Base-by-base conservation (phyloP, 1,284 basidiomycete species). In the Anthracocystis setariae region DNA sequence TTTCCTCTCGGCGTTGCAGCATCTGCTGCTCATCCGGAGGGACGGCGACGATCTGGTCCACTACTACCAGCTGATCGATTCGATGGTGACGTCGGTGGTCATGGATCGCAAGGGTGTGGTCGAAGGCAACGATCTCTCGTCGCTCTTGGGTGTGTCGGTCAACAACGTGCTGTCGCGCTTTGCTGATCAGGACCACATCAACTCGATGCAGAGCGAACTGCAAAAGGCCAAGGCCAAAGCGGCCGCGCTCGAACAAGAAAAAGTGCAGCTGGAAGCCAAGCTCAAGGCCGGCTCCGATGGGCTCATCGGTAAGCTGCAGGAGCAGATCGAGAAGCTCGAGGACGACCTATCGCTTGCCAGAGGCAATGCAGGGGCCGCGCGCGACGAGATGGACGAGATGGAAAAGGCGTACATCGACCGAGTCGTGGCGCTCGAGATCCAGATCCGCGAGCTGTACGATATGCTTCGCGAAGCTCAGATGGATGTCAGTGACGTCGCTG, bases 51-150 rank as follows among this genome's bases (percentile, higher is more conserved):
- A 82, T 24, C 90, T 91, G 32, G 87, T 90, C 32, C 91, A 94
- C 76, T 92, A 94, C 84, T 97, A 92, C 84, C 93, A 94, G 84
- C 88, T 99, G 46, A 88, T 99, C 76, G 93, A 98, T 82, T 90
- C 91, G n/a, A 86, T 98, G 47, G 89, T 98, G 46, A 90, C 92
- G 32, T 92, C 94, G 75, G 89, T 98, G 44, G 94, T 98, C 23
- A 88, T 97, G 85, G 93, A 96, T 84, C 84, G 86, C 50, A 92
- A 93, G 83, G 92, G 92, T 76, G 72, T 80, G 8, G 81, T 80
- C n/a, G 87, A 93, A 48, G 85, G 86, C 33, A 83, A 86, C 39
- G 85, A 86, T 48, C 92, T 93, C 25, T 91, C 93, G 61, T 88
- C 90, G 47, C 88, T 94, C 20, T 87, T 97, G 69, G 94, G 94